These are phyloP conservation scores for Stentor roeselii DNA, from an alignment of 73 alveolate genomes.

Conservation along the genomic window DNA sequence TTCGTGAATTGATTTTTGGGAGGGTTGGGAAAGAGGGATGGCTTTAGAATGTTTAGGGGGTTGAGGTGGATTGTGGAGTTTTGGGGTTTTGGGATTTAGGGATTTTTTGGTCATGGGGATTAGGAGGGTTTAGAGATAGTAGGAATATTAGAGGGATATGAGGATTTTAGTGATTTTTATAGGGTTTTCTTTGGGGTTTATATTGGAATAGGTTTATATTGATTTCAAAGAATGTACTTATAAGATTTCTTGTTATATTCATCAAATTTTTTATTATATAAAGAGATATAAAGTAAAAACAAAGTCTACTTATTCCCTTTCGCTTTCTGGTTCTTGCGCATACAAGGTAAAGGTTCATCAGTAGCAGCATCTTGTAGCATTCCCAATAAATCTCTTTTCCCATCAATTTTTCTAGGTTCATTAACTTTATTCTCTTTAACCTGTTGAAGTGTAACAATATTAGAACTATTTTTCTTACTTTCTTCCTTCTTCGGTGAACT, in stretches of 20 bases:
- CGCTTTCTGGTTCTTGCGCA: background rate
- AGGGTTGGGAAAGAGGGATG: too few species aligned
- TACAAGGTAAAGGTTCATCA: conserved; percentile 24
- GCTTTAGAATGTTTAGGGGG: too few species aligned
- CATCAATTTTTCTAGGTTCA: background rate
- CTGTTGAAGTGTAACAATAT: background rate
- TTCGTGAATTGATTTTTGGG: too few species aligned
- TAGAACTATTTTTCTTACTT: background rate
- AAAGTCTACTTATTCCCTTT: background rate
- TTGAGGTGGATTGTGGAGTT: too few species aligned
- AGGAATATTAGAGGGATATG: too few species aligned
- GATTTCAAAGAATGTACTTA: background rate
- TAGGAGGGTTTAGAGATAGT: too few species aligned
- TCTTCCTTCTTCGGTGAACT: background rate
- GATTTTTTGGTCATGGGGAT: too few species aligned
- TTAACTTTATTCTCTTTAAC: background rate
- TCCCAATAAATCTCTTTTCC: conserved; percentile 19
- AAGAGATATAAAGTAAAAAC: background rate
- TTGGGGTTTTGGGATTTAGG: too few species aligned
- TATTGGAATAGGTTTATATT: background rate
- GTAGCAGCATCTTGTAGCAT: conserved; percentile 10
- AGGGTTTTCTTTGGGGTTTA: background rate
- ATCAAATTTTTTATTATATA: too few species aligned
- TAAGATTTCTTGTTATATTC: background rate
- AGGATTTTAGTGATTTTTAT: too few species aligned